phyloP scores from a whole-genome alignment of 805 yeast genomes.

The Pichia ethanolica region DNA sequence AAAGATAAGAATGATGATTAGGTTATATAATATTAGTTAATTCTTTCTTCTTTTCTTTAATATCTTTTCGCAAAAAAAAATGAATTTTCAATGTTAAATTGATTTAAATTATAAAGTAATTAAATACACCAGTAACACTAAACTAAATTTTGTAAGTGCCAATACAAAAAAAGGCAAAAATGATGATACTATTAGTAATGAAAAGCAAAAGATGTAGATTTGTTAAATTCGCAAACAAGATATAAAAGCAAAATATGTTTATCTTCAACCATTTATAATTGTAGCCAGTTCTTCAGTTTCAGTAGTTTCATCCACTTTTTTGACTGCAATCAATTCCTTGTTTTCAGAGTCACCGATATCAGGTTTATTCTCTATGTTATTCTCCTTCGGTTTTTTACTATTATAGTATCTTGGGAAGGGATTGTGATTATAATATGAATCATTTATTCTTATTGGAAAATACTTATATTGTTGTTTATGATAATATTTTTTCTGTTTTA shows the following conservation, averaged over 20 bases:
- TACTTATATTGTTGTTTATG: background rate
- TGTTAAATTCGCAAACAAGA: too few species aligned
- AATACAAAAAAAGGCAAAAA: too few species aligned
- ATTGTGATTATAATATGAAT: conserved; percentile 6
- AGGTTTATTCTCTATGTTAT: background rate
- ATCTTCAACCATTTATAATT: too few species aligned
- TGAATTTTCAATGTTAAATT: conserved; percentile 1
- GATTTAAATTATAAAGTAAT: background rate
- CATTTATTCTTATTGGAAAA: background rate
- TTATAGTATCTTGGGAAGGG: conserved; percentile 7
- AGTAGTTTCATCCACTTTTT: background rate
- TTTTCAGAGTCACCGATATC: background rate
- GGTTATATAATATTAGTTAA: conserved; percentile 11
- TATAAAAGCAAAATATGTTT: too few species aligned
- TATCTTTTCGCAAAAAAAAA: conserved; percentile 4
- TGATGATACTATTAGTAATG: too few species aligned
- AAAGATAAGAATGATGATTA: conserved; percentile 47
- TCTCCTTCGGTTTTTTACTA: background rate
- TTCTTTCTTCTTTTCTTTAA: conserved; percentile 9
- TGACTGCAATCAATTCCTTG: background rate
- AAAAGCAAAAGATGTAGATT: too few species aligned
- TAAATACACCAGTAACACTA: too few species aligned
- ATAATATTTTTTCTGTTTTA: background rate
- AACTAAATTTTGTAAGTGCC: too few species aligned
- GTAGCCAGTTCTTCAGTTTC: background rate